Base-by-base conservation (phyloP, 176 grass and related monocot species). In the Ensete ventricosum region DNA sequence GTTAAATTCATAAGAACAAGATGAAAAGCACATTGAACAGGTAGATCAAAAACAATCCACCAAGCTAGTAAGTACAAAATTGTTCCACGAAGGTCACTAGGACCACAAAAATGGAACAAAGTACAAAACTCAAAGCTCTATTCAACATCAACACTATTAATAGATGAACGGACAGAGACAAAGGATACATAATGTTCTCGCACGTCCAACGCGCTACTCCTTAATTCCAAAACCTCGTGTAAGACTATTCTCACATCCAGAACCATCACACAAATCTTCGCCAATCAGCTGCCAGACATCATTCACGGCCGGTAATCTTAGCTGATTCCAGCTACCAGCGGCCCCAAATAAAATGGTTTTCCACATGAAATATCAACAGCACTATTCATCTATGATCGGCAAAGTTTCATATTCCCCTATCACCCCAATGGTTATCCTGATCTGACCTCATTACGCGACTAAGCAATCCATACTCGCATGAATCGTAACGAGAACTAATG, bases 341-440 rank as follows among this genome's bases (percentile, higher is more conserved):
- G 21, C 9, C 72, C 52, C 21, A 9, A 29, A 55, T 27, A 55
- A 74, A 22, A 19, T 55, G 12, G 53, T 27, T 74, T 57, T 55
- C 21, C 72, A 29, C 72, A 74, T 74, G 23, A 74, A 74, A 74
- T 74, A 74, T 74, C 52, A 57, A 21, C 8, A 24, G 72, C 24
- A 24, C 53, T 20, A n/a, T 2, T 2, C 24, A 25, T 11, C 9
- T 8, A 57, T 58, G 57, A 53, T 57, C 27, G 16, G 53, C 53
- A 57, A 74, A 74, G 53, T 26, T 74, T 20, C 52, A 34, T 17
- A 57, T 16, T 14, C 19, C 19, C 50, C 48, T 16, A 20, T 10
- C 17, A 55, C 23, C 1, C 72, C 17, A 26, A 14, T 57, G 21
- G 52, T 54, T 55, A 19, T 27, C 22, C 72, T 74, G 14, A 54